These are phyloP conservation scores for Brassica carinata DNA, from an alignment of 345 rosid species.

Conservation along the genomic window DNA sequence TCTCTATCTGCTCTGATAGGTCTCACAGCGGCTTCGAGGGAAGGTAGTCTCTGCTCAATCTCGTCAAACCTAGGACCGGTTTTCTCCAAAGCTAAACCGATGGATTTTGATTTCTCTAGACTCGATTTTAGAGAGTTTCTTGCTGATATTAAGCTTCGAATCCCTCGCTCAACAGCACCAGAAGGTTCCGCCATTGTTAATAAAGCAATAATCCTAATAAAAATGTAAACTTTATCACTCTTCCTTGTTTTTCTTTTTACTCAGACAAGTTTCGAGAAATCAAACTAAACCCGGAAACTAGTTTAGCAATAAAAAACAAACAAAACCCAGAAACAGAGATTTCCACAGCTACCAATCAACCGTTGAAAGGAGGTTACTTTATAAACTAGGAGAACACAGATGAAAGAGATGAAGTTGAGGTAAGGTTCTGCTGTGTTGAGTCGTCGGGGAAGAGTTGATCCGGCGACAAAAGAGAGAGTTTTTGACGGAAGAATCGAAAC, in stretches of 20 bases:
- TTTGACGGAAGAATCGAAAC: slow-evolving; percentile 36
- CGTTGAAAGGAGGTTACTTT: slow-evolving; percentile 33
- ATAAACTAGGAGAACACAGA: slow-evolving; percentile 15
- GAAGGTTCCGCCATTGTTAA: slow-evolving; percentile 50
- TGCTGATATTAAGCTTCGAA: slow-evolving; percentile 64
- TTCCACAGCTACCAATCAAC: slow-evolving; percentile 34
- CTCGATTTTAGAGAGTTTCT: slow-evolving; percentile 67
- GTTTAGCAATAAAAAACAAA: slow-evolving; percentile 9
- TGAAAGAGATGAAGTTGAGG: not conserved
- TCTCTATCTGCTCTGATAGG: slow-evolving; percentile 93
- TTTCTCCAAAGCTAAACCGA: slow-evolving; percentile 57
- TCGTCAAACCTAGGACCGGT: slow-evolving; percentile 79
- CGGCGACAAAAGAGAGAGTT: slow-evolving; percentile 17
- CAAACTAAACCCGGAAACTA: slow-evolving; percentile 38
- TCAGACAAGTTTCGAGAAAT: slow-evolving; percentile 29
- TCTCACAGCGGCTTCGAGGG: slow-evolving; percentile 79
- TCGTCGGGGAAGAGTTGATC: slow-evolving; percentile 19
- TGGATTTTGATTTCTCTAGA: slow-evolving; percentile 77
- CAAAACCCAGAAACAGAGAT: slow-evolving; percentile 20
- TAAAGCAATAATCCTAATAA: not conserved
- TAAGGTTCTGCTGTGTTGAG: not conserved
- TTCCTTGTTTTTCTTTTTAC: not conserved
- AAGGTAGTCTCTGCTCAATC: slow-evolving; percentile 80
- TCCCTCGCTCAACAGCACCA: slow-evolving; percentile 29
- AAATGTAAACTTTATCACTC: slow-evolving; percentile 35